phyloP scores from a whole-genome alignment of 176 grass and related monocot species.

The Ensete glaucum region DNA sequence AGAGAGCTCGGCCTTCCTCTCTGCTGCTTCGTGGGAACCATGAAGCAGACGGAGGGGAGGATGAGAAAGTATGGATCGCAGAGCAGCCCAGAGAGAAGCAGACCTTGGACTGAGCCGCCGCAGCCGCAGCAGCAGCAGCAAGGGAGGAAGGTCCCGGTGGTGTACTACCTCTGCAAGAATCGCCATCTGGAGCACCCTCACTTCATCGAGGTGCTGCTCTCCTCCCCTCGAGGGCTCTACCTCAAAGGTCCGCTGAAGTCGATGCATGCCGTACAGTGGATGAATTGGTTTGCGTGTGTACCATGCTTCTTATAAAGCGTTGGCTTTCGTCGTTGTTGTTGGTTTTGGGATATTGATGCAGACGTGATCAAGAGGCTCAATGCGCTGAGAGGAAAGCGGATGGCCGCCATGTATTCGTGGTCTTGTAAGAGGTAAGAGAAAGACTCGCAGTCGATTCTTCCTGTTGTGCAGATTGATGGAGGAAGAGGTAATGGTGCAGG shows the following conservation, averaged over 20 bases:
- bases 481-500: not conserved
- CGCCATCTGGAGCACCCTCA: constrained; percentile 91
- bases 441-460: not conserved
- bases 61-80: constrained; percentile 20
- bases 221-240: constrained; percentile 62
- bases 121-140: constrained; percentile 6
- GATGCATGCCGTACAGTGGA: not conserved
- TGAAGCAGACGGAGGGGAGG: constrained; percentile 21
- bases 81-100: constrained; percentile 55
- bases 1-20: no score
- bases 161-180: constrained; percentile 82
- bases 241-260: constrained; percentile 51
- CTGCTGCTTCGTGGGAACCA: no score
- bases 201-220: constrained; percentile 87
- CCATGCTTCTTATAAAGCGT: no score
- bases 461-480: not conserved
- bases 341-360: constrained; percentile 11
- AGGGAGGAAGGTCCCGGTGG: constrained; percentile 53
- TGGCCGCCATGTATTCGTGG: constrained; percentile 88
- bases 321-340: not conserved
- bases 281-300: not conserved
- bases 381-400: constrained; percentile 67
- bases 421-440: constrained; percentile 78
- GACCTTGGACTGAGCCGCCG: constrained; percentile 53
- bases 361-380: constrained; percentile 90